Percentiles rank a stretch among this genome's conserved stretches.
Conservation (phyloP, 2,329 filamentous ascomycete species). For the Aspergillus chevalieri region DNA sequence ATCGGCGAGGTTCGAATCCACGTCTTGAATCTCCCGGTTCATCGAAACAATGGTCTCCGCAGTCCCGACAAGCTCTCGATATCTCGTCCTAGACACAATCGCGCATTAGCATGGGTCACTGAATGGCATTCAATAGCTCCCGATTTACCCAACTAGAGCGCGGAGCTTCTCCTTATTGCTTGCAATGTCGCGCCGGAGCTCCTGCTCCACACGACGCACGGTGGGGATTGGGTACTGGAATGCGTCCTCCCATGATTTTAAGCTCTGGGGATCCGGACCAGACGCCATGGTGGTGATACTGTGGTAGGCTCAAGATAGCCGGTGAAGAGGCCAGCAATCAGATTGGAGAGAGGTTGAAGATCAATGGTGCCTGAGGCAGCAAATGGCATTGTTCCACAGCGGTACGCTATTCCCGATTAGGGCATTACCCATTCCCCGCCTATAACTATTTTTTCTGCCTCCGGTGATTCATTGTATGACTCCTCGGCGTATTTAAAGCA, state of each 20-base stretch:
- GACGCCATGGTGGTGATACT: conserved; percentile 40
- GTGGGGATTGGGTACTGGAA: conserved; percentile 60
- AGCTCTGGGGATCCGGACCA: conserved; percentile 50
- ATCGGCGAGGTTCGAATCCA: conserved; percentile 63
- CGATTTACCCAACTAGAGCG: conserved; percentile 56
- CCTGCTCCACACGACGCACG: conserved; percentile 57
- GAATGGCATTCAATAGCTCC: neutral
- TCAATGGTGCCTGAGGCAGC: conserved; percentile 14
- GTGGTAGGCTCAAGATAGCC: conserved; percentile 6
- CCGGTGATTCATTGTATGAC: conserved; percentile 2
- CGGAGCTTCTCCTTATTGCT: conserved; percentile 62
- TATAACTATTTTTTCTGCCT: conserved; percentile 2
- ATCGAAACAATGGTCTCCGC: conserved; percentile 92
- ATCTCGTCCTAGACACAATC: conserved; percentile 50
- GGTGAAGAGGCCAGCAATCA: conserved; percentile 6
- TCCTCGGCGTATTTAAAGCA: neutral
- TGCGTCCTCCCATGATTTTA: conserved; percentile 61
- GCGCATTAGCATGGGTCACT: conserved; percentile 7
- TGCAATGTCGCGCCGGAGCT: conserved; percentile 56
- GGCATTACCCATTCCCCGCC: conserved; percentile 9
- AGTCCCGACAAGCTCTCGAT: conserved; percentile 83
- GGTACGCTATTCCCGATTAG: conserved; percentile 6
- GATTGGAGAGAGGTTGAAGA: conserved; percentile 1
- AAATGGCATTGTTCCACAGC: neutral
- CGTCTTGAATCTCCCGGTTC: conserved; percentile 68